Evolutionary conservation across 2,329 filamentous ascomycete species (phyloP), one percentile per base, ranked within the genome.

Genomic region (Zasmidium angulare): DNA sequence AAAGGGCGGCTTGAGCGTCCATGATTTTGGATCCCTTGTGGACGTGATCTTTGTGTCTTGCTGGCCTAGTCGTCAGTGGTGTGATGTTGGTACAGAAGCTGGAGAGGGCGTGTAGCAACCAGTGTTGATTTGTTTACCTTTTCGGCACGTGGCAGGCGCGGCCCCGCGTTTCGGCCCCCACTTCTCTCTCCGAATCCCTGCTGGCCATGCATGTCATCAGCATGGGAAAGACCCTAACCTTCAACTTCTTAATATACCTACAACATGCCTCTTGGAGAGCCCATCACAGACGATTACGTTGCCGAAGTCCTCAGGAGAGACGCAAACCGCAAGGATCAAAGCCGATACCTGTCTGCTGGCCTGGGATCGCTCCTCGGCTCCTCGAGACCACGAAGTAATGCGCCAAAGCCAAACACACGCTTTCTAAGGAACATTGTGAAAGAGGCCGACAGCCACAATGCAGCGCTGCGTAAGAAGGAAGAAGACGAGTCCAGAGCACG

Each of bases 391-490:
- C 55, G 61, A 53, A 59, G 62, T 17, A 65, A 71, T 64, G 84
- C 83, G 63, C 91, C 90, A 0, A 97, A 93, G 72, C 93, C 93
- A 2, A 98, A 99, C 70, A 97, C 90, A 0, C 85, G 89, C 31
- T 98, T 98, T 72, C 78, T 99, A 46, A 87, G 87, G 59, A 89
- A 95, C 69, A 90, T 98, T 58, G 91, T 99, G 62, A 89, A 88
- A 63, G 89, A 95, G 66, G 96, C 91, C 9, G 89, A 96, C 68
- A 89, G 77, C 55, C 93, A 99, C 76, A 99, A 99, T 82, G 86
- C 89, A 22, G 89, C 91, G 0, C 80, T 98, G 26, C 84, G 91
- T 19, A 90, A 89, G 0, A 96, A 88, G 70, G 93, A 98, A 74
- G 87, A 88, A 23, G 86, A 89, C 50, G 93, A 98, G 65, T 87